Evolutionary conservation across 164 flowering plant genomes (phyloP).

Genomic region (Chloranthus sessilifolius): DNA sequence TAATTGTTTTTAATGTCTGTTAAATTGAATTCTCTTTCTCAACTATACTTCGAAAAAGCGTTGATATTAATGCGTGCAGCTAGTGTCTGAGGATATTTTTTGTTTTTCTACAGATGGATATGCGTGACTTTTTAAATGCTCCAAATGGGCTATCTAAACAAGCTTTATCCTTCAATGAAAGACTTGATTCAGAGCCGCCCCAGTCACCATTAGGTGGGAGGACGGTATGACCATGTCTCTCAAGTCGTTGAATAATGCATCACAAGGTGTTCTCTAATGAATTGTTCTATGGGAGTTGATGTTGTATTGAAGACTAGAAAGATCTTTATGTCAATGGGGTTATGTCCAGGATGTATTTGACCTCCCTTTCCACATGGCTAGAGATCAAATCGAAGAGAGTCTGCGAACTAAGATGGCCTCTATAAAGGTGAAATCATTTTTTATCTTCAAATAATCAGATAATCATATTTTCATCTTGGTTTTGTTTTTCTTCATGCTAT

Average conservation of each 20-base stretch:
- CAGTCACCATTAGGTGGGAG: slow-evolving; percentile 89
- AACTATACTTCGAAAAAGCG: too few species aligned
- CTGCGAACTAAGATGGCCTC: slow-evolving; percentile 87
- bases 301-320: neutral
- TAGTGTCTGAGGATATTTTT: neutral
- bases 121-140: slow-evolving; percentile 94
- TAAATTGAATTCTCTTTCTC: too few species aligned
- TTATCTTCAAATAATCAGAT: neutral
- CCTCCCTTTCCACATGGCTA: slow-evolving; percentile 92
- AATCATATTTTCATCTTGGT: neutral
- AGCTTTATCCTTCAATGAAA: slow-evolving; percentile 41
- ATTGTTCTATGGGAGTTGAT: neutral
- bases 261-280: neutral
- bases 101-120: slow-evolving; percentile 53
- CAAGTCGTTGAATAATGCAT: slow-evolving; percentile 6
- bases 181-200: slow-evolving; percentile 50
- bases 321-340: neutral
- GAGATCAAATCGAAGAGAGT: slow-evolving; percentile 95
- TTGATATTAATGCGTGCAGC: too few species aligned
- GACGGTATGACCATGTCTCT: slow-evolving; percentile 48
- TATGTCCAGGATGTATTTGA: slow-evolving; percentile 88
- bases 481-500: neutral
- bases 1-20: too few species aligned
- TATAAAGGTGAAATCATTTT: slow-evolving; percentile 57
- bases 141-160: slow-evolving; percentile 79